Conservation (phyloP, 176 grass and related monocot species). For the Canna indica region DNA sequence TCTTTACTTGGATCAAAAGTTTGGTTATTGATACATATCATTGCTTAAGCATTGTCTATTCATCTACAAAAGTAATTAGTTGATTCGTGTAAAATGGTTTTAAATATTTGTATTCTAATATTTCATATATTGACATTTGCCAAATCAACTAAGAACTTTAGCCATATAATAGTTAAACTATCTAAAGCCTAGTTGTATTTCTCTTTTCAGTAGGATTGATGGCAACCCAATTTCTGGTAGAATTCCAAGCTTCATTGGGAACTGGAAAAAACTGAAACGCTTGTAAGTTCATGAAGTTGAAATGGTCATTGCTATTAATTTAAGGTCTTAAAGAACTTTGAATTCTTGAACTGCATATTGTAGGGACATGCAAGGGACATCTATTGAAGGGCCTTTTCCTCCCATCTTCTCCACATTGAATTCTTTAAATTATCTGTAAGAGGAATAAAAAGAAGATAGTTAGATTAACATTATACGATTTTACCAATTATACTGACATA, state of each 20-base stretch:
- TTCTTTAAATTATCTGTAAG: neutral
- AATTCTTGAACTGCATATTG: neutral
- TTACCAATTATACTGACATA: too few species aligned
- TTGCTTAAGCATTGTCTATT: neutral
- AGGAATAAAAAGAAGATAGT: too few species aligned
- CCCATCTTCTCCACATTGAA: neutral
- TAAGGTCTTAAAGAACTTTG: neutral
- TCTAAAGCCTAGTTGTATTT: too few species aligned
- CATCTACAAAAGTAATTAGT: neutral
- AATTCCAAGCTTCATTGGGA: slow-evolving; percentile 22
- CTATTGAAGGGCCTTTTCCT: slow-evolving; percentile 13
- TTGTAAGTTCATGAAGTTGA: neutral
- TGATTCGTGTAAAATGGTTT: too few species aligned
- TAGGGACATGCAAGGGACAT: slow-evolving; percentile 21
- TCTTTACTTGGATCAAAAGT: neutral
- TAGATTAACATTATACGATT: too few species aligned
- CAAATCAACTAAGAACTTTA: too few species aligned
- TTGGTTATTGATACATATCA: neutral
- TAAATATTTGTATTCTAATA: too few species aligned
- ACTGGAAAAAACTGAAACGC: slow-evolving; percentile 6
- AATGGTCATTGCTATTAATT: neutral
- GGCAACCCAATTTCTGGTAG: slow-evolving; percentile 17
- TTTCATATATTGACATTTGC: too few species aligned
- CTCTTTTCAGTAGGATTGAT: slow-evolving; percentile 9
- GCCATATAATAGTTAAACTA: too few species aligned